Base-by-base conservation (phyloP, 441 rosid species). In the Melastoma candidum region DNA sequence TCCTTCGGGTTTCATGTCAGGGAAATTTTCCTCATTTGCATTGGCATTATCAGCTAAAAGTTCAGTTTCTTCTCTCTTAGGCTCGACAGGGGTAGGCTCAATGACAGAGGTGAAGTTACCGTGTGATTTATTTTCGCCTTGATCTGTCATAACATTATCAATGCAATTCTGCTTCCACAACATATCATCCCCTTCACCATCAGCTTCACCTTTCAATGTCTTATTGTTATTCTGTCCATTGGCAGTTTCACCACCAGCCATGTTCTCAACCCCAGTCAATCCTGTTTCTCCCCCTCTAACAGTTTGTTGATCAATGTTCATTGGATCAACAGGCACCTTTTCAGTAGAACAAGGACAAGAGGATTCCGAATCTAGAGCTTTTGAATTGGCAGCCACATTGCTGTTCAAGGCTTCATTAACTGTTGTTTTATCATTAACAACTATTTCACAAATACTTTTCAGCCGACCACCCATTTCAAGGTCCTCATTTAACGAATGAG, bases 331-430 rank as follows among this genome's bases (percentile, higher is more conserved):
- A 68, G 76, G 85, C 63, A 81, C 61, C 64, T 68, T 68, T 69
- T 71, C 57, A 63, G 71, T 75, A 56, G 76, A 80, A 55, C 68
- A 81, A 27, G 85, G 74, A 69, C 81, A 76, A 63, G 95, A 85
- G 59, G 89, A 79, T 63, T 77, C 88, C 24, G 79, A 78, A 68
- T 85, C 87, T 68, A 84, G 71, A 58, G 69, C 75, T 71, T 77
- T 79, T 47, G 65, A 51, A 57, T 70, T 76, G 49, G 65, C 58
- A 57, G 66, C 71, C 44, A 63, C 73, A 56, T 68, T 70, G 56
- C 60, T 63, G 51, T 58, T 71, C 62, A 72, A 69, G 27, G 62
- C 71, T 63, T 75, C 82, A 77, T 66, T 67, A 57, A 59, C 54
- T 29, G 69, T 49, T 56, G 48, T 53, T 63, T 68, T 75, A 57